phyloP scores from a whole-genome alignment of 2,329 filamentous ascomycete genomes.

The Fusarium pilosicola region DNA sequence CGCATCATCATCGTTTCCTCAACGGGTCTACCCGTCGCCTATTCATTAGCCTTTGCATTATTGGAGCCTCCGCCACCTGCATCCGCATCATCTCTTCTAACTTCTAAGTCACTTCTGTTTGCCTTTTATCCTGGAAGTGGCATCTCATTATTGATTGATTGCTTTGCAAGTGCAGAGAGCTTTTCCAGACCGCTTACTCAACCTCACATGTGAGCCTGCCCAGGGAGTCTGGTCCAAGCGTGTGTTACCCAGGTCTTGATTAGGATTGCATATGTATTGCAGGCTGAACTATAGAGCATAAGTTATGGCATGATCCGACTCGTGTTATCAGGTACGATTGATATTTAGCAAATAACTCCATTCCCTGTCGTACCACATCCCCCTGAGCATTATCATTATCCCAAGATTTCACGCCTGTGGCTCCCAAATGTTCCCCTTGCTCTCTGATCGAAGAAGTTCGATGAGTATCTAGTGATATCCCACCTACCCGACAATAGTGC shows the following conservation, averaged over 20 bases:
- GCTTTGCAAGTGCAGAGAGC: background rate
- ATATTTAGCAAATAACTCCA: constrained; percentile 6
- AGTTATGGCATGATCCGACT: constrained; percentile 19
- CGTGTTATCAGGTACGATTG: constrained; percentile 10
- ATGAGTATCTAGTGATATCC: background rate
- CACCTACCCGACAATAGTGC: background rate
- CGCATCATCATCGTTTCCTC: background rate
- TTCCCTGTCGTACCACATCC: constrained; percentile 28
- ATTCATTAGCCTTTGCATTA: background rate
- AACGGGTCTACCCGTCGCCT: constrained; percentile 3
- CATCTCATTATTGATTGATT: background rate
- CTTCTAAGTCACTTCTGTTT: background rate
- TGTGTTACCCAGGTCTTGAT: background rate
- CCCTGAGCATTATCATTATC: background rate
- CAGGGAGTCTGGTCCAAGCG: constrained; percentile 12
- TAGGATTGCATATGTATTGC: constrained; percentile 2
- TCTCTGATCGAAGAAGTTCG: background rate
- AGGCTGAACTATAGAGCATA: constrained; percentile 20
- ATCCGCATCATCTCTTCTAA: constrained; percentile 3
- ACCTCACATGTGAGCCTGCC: constrained; percentile 20
- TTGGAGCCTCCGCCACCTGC: background rate
- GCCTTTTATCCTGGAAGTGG: background rate
- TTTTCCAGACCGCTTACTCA: constrained; percentile 13
- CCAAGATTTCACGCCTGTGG: background rate
- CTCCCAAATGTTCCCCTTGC: background rate